These are phyloP conservation scores for Wickerhamomyces chaumierensis DNA, from an alignment of 805 yeast genomes.

Conservation along the genomic window DNA sequence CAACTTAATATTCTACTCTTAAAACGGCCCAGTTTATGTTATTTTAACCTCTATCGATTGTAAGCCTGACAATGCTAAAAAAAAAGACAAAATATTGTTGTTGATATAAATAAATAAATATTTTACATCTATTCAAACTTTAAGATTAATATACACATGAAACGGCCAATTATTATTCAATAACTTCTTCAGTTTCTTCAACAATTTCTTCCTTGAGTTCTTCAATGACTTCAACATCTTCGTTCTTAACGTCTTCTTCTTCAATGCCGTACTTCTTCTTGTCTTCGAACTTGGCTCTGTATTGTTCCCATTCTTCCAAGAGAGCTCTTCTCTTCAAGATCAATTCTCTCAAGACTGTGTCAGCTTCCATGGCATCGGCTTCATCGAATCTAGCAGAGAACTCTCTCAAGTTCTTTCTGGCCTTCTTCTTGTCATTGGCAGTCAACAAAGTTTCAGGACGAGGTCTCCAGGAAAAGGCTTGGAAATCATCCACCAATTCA, in stretches of 20 bases:
- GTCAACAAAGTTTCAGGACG: slow-evolving; percentile 75
- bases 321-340: slow-evolving; percentile 73
- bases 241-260: slow-evolving; percentile 36
- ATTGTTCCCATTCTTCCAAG: slow-evolving; percentile 76
- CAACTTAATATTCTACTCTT: too few species aligned
- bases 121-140: not conserved
- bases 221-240: slow-evolving; percentile 69
- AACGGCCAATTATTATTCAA: slow-evolving; percentile 7
- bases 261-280: slow-evolving; percentile 36
- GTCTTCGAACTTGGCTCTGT: slow-evolving; percentile 47
- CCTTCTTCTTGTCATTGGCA: slow-evolving; percentile 76
- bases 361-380: slow-evolving; percentile 90
- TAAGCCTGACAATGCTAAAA: too few species aligned
- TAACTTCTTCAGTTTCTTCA: slow-evolving; percentile 25
- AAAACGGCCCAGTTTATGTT: too few species aligned
- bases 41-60: too few species aligned
- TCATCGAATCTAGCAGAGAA: slow-evolving; percentile 91
- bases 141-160: not conserved
- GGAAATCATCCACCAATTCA: slow-evolving; percentile 72
- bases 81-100: not conserved
- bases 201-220: slow-evolving; percentile 63
- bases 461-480: slow-evolving; percentile 93
- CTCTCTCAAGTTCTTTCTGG: slow-evolving; percentile 79
- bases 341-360: slow-evolving; percentile 81
- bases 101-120: not conserved